These are phyloP conservation scores for Pichia sp. DNA, from an alignment of 1,139 yeast genomes.

Conservation along the genomic window DNA sequence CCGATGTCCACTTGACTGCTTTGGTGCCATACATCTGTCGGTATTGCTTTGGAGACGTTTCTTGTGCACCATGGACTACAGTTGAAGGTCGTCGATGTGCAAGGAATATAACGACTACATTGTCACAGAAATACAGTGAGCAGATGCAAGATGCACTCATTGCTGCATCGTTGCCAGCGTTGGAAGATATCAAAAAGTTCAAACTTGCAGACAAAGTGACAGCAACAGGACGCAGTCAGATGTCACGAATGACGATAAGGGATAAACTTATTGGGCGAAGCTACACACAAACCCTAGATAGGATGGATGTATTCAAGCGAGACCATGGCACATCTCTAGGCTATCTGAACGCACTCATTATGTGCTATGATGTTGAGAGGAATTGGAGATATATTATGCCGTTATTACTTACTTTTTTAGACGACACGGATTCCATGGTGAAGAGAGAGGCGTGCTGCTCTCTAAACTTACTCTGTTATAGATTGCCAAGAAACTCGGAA, in stretches of 20 bases:
- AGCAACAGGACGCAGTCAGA: conserved; percentile 8
- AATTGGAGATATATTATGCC: conserved; percentile 24
- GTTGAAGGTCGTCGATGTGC: not conserved
- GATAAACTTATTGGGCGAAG: conserved; percentile 18
- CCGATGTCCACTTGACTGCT: too few species aligned
- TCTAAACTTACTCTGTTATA: conserved; percentile 10
- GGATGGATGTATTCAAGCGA: conserved; percentile 18
- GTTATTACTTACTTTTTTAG: conserved; percentile 20
- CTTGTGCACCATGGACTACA: conserved; percentile 9
- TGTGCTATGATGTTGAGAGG: conserved; percentile 13
- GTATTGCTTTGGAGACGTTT: conserved; percentile 5
- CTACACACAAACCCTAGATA: conserved; percentile 13
- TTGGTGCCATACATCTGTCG: not conserved
- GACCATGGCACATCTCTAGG: conserved; percentile 14
- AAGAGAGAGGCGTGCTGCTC: conserved; percentile 18
- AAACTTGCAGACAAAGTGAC: conserved; percentile 4
- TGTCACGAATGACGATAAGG: conserved; percentile 5
- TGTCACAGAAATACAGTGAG: not conserved
- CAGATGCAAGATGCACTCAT: not conserved
- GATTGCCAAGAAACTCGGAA: not conserved
- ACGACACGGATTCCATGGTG: conserved; percentile 22
- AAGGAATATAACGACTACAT: not conserved
- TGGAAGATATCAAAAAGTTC: not conserved
- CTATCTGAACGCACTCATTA: conserved; percentile 13
- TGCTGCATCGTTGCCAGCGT: not conserved